Evolutionary conservation across 2,329 filamentous ascomycete species (phyloP).

Genomic region (Coniochaeta pulveracea): DNA sequence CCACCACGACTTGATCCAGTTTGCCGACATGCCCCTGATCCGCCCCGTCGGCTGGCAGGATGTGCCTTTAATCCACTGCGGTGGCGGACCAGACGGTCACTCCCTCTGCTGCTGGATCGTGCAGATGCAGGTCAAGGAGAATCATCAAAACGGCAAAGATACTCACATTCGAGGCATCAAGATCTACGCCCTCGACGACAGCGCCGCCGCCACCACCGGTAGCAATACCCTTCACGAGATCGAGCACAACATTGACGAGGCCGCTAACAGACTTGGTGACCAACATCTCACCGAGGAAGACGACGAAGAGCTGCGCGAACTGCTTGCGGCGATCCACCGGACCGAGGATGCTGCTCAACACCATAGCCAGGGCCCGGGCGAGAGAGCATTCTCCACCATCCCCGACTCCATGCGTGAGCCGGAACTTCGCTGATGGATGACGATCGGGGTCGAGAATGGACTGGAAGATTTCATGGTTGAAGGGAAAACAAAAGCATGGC

Average conservation of each 20-base stretch:
- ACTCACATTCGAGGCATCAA: constrained; percentile 94
- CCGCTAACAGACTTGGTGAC: constrained; percentile 14
- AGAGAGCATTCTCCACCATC: constrained; percentile 18
- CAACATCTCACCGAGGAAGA: constrained; percentile 20
- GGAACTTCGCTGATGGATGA: constrained; percentile 23
- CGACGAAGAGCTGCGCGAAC: constrained; percentile 20
- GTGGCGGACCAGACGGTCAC: constrained; percentile 53
- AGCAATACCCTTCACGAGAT: constrained; percentile 23
- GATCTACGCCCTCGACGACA: constrained; percentile 55
- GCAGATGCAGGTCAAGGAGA: constrained; percentile 84
- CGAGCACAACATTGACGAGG: constrained; percentile 18
- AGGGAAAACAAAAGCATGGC: too few species aligned
- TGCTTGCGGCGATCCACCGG: constrained; percentile 17
- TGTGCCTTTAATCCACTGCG: constrained; percentile 48
- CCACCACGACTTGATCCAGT: constrained; percentile 83
- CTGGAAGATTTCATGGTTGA: not conserved
- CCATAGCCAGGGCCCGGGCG: constrained; percentile 17
- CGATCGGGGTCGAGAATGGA: too few species aligned
- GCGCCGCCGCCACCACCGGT: constrained; percentile 26
- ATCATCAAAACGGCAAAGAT: constrained; percentile 98
- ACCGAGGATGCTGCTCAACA: constrained; percentile 16
- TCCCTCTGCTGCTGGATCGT: constrained; percentile 81
- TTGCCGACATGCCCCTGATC: constrained; percentile 67
- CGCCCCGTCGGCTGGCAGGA: constrained; percentile 86
- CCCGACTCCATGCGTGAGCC: constrained; percentile 28